Evolutionary conservation across 495 filamentous ascomycete species (phyloP).

Genomic region (Annulohypoxylon bovei): DNA sequence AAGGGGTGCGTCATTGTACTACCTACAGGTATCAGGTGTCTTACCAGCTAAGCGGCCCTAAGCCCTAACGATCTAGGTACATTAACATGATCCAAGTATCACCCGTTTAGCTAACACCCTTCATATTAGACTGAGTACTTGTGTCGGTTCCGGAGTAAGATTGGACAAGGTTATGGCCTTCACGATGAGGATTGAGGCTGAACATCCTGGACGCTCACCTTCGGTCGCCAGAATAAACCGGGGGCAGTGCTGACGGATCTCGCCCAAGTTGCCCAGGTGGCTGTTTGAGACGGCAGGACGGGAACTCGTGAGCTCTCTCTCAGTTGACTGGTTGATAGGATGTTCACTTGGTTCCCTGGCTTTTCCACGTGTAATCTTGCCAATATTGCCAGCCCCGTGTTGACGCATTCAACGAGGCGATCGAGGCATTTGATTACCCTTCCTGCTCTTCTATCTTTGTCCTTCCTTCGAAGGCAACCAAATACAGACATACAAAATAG

Average conservation of each 20-base stretch:
- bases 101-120: not conserved
- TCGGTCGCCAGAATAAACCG: not conserved
- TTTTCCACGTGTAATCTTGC: constrained; percentile 9
- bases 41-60: constrained; percentile 11
- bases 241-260: constrained; percentile 5
- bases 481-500: constrained; percentile 7
- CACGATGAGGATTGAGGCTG: constrained; percentile 14
- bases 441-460: not conserved
- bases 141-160: not conserved
- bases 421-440: constrained; percentile 15
- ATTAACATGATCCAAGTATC: not conserved
- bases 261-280: not conserved
- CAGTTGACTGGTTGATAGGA: constrained; percentile 6
- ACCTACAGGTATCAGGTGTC: constrained; percentile 24
- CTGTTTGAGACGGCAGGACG: not conserved
- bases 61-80: constrained; percentile 20
- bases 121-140: not conserved
- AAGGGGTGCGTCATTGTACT: constrained; percentile 27
- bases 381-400: constrained; percentile 21
- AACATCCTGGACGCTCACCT: not conserved
- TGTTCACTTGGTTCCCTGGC: not conserved
- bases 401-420: constrained; percentile 11
- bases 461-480: not conserved
- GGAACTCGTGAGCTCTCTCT: not conserved
- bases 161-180: not conserved